These are phyloP conservation scores for Apostasia ramifera DNA, from an alignment of 106 monocot genomes.

Conservation along the genomic window DNA sequence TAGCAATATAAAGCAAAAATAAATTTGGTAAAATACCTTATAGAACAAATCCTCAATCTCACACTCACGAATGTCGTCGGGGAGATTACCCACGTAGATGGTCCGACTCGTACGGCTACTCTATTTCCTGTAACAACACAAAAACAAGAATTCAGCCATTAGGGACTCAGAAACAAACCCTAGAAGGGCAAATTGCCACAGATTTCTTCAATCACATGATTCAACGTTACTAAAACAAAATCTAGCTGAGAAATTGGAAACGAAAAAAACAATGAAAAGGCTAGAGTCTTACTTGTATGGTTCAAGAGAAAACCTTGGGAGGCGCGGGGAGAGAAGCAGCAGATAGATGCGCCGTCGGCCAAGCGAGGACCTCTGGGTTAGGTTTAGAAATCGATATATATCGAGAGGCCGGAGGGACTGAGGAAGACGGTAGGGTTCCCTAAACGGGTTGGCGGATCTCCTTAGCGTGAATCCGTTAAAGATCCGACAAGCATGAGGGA, in stretches of 20 bases:
- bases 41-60: slow-evolving; percentile 45
- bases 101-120: slow-evolving; percentile 29
- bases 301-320: too few species aligned
- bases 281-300: too few species aligned
- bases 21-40: slow-evolving; percentile 16
- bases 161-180: background rate
- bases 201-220: background rate
- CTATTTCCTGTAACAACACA: slow-evolving; percentile 19
- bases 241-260: background rate
- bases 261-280: background rate
- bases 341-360: too few species aligned
- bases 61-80: slow-evolving; percentile 33
- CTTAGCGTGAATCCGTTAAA: too few species aligned
- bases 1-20: background rate
- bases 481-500: too few species aligned
- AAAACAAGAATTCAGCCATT: background rate
- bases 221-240: background rate
- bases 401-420: too few species aligned
- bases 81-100: slow-evolving; percentile 39
- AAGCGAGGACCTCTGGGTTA: too few species aligned
- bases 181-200: background rate
- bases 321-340: too few species aligned
- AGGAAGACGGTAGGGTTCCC: too few species aligned
- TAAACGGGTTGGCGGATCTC: too few species aligned
- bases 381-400: too few species aligned